Percentiles rank a stretch among this genome's conserved stretches.
Conservation (phyloP, 2,329 filamentous ascomycete species). For the Thelonectria blattea region DNA sequence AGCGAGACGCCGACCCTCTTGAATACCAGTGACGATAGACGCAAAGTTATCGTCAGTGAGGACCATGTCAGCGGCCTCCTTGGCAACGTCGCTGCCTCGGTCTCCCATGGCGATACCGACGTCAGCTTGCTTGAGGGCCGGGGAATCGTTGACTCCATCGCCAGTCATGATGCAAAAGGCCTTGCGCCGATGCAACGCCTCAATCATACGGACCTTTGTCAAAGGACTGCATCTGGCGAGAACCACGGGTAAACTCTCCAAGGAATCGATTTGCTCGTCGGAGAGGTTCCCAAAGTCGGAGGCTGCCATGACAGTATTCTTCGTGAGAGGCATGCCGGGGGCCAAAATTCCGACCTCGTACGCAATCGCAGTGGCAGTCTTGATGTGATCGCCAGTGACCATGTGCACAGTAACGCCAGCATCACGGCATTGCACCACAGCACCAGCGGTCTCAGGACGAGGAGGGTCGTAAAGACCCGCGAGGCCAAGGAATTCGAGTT, state of each 20-base stretch:
- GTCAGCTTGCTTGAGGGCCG: conserved; percentile 73
- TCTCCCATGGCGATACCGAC: conserved; percentile 79
- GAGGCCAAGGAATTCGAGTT: conserved; percentile 70
- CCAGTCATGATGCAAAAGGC: conserved; percentile 78
- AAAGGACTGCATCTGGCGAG: conserved; percentile 72
- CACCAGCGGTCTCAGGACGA: conserved; percentile 67
- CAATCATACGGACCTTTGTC: conserved; percentile 78
- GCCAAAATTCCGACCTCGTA: conserved; percentile 67
- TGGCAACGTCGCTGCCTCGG: conserved; percentile 74
- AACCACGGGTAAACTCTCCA: conserved; percentile 68
- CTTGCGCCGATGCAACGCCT: conserved; percentile 72
- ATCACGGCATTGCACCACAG: conserved; percentile 63
- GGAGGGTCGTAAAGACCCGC: conserved; percentile 77
- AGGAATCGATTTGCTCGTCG: conserved; percentile 66
- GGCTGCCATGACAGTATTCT: conserved; percentile 64
- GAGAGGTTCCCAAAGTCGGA: conserved; percentile 67
- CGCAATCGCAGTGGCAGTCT: conserved; percentile 70
- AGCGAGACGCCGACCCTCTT: conserved; percentile 72
- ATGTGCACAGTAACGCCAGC: conserved; percentile 72
- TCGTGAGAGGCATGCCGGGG: conserved; percentile 42
- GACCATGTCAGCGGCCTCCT: conserved; percentile 86
- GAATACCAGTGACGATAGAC: conserved; percentile 75
- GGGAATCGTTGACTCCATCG: conserved; percentile 77
- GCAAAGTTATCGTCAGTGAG: conserved; percentile 89
- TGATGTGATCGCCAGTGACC: conserved; percentile 73